Base-by-base conservation (phyloP, 2,329 filamentous ascomycete genomes). In the Mycosphaerella sp. region DNA sequence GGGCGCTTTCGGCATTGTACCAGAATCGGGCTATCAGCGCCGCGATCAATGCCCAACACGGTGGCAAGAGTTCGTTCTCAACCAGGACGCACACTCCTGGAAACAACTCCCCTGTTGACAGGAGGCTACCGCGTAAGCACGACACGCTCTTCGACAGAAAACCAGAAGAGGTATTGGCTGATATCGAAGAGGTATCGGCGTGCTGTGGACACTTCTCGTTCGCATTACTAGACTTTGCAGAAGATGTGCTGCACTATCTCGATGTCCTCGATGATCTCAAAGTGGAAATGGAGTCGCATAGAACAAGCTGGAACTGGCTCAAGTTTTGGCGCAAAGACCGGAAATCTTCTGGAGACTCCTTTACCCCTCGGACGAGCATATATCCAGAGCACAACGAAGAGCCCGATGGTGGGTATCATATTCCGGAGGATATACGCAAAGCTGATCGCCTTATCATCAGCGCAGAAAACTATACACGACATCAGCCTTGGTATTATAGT, bases 171-270 rank as follows among this genome's bases (percentile, higher is more conserved):
- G 80, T 92, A 7, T 86, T 95, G 66, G 93, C 92, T 2, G 93
- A 97, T 69, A 90, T 95, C 54, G 93, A 98, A 69, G 93, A 98
- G 70, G 91, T 97, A 9, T 91, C 92, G 40, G 92, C 93, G n/a
- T 95, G 91, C 53, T 98, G 93, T 66, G 92, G 93, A 0, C 91
- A 97, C 71, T 98, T 97, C 67, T 92, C 88, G 67, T 96, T 93
- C 68, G 95, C 87, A 42, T 76, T 98, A 26, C 82, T 93, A 59
- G 87, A 93, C 62, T 92, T 97, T 66, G 91, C 89, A 0, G 88
- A 95, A 67, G 90, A 96, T 66, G 87, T 95, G 74, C 83, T 88
- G 60, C 81, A 80, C 10, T 93, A 95, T 63, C 72, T 98, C 43
- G 83, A 89, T 49, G 84, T 93, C 0, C 74, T 98, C 4, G 89